Base-by-base conservation (phyloP, 2,329 filamentous ascomycete genomes). In the Rhynchosporium secalis region DNA sequence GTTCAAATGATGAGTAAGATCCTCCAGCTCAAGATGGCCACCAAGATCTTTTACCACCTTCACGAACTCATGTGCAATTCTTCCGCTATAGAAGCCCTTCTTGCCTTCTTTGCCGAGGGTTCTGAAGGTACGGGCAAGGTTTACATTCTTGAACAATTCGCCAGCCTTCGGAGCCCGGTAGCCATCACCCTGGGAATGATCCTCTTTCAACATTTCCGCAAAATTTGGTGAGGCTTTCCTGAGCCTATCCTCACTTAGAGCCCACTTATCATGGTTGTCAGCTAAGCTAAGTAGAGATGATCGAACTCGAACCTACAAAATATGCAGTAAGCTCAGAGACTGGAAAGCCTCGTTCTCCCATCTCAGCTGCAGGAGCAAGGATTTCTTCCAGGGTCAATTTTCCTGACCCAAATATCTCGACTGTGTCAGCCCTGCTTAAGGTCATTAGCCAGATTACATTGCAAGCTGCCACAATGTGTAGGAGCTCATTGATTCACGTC, bases 301-400 rank as follows among this genome's bases (percentile, higher is more conserved):
- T 38, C 31, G 26, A 7, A 8, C 10, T 47, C 6, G 20, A n/a
- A 58, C 66, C 58, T 66, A 72, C 71, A 65, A 69, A 68, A 15
- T 58, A 65, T 40, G 71, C 68, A 7, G 70, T 66, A 12, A 95
- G 76, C 72, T 97, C 92, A 2, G 89, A 91, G 2, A 98, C 91
- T 0, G 94, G 91, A 66, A 94, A 97, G 0, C 94, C 94, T 61
- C 91, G 84, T 74, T 98, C 94, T 4, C 87, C 94, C 46, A 98
- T 78, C 72, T 88, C 85, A 65, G 96, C 56, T 92, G 92, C 95
- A 0, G 94, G 94, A 3, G 79, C 82, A 10, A 99, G 79, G 62
- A 98, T 87, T 71, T 95, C 86, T 68, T 85, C 83, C 77, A 98
- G 70, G 6, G 80, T 85, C n/a, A 98, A 71, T 73, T 89, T 95